Conservation (phyloP, 495 filamentous ascomycete species). For the Clavariopsis aquatica region DNA sequence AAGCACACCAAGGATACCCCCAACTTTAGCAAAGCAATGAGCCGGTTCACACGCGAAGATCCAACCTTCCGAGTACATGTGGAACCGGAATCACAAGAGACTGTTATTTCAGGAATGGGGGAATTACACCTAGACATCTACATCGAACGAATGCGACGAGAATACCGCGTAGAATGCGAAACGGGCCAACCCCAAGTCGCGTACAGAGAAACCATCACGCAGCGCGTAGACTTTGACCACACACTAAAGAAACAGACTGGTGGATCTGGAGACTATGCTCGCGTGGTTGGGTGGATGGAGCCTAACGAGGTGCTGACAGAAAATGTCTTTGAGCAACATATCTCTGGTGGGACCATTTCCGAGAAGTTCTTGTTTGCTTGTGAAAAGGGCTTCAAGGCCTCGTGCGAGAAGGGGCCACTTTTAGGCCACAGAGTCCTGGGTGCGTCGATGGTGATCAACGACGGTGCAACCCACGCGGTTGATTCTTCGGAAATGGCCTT, state of each 20-base stretch:
- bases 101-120: conserved; percentile 98
- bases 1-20: conserved; percentile 89
- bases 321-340: conserved; percentile 82
- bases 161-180: conserved; percentile 92
- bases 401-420: conserved; percentile 85
- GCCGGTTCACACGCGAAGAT: conserved; percentile 97
- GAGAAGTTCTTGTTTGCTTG: conserved; percentile 97
- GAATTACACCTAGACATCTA: conserved; percentile 97
- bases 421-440: conserved; percentile 94
- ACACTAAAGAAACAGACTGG: conserved; percentile 95
- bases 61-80: conserved; percentile 95
- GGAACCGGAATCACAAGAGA: conserved; percentile 87
- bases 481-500: conserved; percentile 99
- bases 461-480: conserved; percentile 96
- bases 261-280: conserved; percentile 93
- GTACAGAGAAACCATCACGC: conserved; percentile 90
- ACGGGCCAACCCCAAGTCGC: conserved; percentile 98
- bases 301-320: conserved; percentile 70
- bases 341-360: conserved; percentile 86
- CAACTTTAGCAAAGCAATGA: conserved; percentile 98
- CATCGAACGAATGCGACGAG: conserved; percentile 95
- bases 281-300: conserved; percentile 91
- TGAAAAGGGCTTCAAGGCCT: conserved; percentile 88
- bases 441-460: conserved; percentile 86
- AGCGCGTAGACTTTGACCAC: conserved; percentile 81